phyloP scores from a whole-genome alignment of 2,329 filamentous ascomycete genomes.

The Plectosphaerella plurivora region DNA sequence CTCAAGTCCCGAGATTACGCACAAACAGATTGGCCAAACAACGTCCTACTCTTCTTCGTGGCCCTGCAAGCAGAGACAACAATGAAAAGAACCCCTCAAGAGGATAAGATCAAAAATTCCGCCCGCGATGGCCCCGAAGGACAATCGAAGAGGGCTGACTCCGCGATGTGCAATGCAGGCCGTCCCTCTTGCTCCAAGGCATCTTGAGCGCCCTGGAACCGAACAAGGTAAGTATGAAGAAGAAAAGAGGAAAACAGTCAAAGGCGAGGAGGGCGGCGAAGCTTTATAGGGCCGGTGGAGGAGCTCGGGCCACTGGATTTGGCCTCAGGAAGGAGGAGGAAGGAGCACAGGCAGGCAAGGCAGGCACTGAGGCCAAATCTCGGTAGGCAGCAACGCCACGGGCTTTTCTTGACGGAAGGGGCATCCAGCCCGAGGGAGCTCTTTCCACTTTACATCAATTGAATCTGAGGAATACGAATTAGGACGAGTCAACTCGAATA shows the following conservation, averaged over 20 bases:
- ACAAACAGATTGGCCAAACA: too few species aligned
- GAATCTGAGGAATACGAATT: too few species aligned
- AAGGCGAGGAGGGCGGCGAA: not conserved
- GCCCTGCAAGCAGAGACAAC: constrained; percentile 28
- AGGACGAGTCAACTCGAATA: too few species aligned
- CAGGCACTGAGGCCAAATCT: too few species aligned
- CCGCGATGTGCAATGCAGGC: constrained; percentile 51
- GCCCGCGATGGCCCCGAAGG: constrained; percentile 45
- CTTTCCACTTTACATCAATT: too few species aligned
- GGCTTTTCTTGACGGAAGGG: too few species aligned
- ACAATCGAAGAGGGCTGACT: constrained; percentile 42
- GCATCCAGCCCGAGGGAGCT: too few species aligned
- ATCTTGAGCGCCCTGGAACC: constrained; percentile 36
- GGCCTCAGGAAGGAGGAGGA: too few species aligned
- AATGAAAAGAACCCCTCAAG: constrained; percentile 31
- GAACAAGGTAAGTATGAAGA: constrained; percentile 48
- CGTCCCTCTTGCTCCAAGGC: constrained; percentile 32
- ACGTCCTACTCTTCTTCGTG: constrained; percentile 33
- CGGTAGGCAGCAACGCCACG: too few species aligned
- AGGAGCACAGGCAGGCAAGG: too few species aligned
- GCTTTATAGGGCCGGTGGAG: not conserved
- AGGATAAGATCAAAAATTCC: constrained; percentile 39
- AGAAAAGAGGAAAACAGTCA: constrained; percentile 7
- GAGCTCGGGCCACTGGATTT: not conserved
- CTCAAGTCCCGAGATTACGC: too few species aligned